Evolutionary conservation across 2,329 filamentous ascomycete species (phyloP), one percentile per base, ranked within the genome.

Genomic region (Trichoderma polysporum): DNA sequence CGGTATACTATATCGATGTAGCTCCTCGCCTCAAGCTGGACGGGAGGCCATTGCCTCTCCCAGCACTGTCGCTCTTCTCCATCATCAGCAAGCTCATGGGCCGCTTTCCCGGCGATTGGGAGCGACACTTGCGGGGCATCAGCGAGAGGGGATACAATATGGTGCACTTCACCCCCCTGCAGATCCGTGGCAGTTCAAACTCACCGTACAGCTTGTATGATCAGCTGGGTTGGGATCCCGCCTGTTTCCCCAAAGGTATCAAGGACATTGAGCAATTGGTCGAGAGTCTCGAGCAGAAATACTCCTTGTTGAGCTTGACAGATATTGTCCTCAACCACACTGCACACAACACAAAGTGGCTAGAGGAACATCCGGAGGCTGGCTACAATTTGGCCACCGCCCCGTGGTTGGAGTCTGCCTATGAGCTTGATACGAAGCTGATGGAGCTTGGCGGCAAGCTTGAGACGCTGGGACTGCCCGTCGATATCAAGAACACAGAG

Each of bases 321-420:
- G 95, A 99, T 77, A 94, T 99, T 69, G 96, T 99, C 52, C 93
- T 95, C 83, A 99, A 99, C 75, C 95, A 99, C 80, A 99, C 95
- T 4, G 94, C 95, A 7, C 88, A 97, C 81, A 98, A 98, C 80
- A 96, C 91, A 79, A 87, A 90, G 73, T 99, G 95, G 95, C 85
- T 99, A 12, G 85, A 96, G 75, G 91, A 96, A 68, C 94, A 99
- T 75, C 95, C 96, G 0, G 95, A 99, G 73, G 91, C 93, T 52
- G 95, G 95, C 17, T 99, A 99, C 84, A 99, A 96, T 76, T 83
- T 97, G 70, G 89, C 89, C 47, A 98, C 94, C 0, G 94, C 95
- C 0, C 95, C 95, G 0, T 90, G 88, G 87, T 78, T 91, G 15
- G 84, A 90, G 74, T 83, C 88, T 10, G 89, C 89, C 2, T 88